Conservation (phyloP, 768 basidiomycete genomes). For the Boletus patriciae region DNA sequence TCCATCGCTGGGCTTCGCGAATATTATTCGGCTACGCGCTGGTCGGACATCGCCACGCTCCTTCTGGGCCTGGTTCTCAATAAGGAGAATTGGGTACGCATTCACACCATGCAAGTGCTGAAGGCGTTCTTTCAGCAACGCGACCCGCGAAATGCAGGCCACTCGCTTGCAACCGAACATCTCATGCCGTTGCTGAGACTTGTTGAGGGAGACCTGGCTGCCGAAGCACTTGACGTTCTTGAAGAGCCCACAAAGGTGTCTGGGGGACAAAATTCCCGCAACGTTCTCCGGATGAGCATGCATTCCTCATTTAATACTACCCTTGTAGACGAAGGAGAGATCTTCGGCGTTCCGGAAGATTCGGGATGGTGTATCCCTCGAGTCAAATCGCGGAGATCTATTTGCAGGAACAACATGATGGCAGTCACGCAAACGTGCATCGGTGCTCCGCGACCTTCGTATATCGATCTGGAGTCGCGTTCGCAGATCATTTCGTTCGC, state of each 20-base stretch:
- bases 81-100: slow-evolving; percentile 73
- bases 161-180: slow-evolving; percentile 77
- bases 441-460: slow-evolving; percentile 63
- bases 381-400: slow-evolving; percentile 55
- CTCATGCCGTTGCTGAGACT: slow-evolving; percentile 89
- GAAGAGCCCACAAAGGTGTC: slow-evolving; percentile 85
- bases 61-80: slow-evolving; percentile 89
- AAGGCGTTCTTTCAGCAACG: slow-evolving; percentile 87
- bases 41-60: slow-evolving; percentile 80
- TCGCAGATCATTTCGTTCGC: slow-evolving; percentile 35
- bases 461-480: slow-evolving; percentile 71
- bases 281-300: slow-evolving; percentile 93
- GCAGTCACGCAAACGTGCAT: slow-evolving; percentile 86
- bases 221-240: slow-evolving; percentile 88
- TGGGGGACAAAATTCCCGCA: slow-evolving; percentile 73
- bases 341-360: slow-evolving; percentile 79
- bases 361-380: slow-evolving; percentile 88
- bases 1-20: slow-evolving; percentile 84
- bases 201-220: slow-evolving; percentile 81
- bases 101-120: slow-evolving; percentile 83
- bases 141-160: slow-evolving; percentile 72
- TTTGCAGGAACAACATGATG: slow-evolving; percentile 74
- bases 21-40: slow-evolving; percentile 71
- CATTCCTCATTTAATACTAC: slow-evolving; percentile 49
- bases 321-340: slow-evolving; percentile 58